Evolutionary conservation across 169 alveolate genomes (phyloP).

Genomic region (Plasmodium ovale): DNA sequence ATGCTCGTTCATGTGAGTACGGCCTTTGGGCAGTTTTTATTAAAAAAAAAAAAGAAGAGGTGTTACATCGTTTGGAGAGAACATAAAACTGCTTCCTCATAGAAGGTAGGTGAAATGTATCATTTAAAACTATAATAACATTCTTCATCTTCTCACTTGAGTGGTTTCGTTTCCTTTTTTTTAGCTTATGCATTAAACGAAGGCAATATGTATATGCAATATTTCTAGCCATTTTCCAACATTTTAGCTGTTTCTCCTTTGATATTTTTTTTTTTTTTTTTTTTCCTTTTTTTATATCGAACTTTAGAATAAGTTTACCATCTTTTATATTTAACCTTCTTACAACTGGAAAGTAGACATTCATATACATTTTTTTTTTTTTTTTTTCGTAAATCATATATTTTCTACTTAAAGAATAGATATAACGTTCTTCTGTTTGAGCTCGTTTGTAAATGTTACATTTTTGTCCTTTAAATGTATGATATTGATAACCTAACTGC

Average conservation of each 20-base stretch:
- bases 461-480: background rate
- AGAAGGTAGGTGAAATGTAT: constrained; percentile 71
- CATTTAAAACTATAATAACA: constrained; percentile 35
- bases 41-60: background rate
- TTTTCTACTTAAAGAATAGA: constrained; percentile 1
- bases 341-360: background rate
- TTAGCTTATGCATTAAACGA: background rate
- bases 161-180: background rate
- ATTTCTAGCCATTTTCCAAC: constrained; percentile 54
- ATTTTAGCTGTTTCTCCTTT: constrained; percentile 14
- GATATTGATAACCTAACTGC: constrained; percentile 33
- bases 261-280: constrained; percentile 34
- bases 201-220: constrained; percentile 51
- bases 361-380: background rate
- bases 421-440: background rate
- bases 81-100: constrained; percentile 61
- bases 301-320: background rate
- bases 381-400: constrained; percentile 17
- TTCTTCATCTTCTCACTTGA: background rate
- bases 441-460: background rate
- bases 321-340: constrained; percentile 18
- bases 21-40: background rate
- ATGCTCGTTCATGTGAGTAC: background rate
- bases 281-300: background rate
- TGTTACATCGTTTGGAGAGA: constrained; percentile 46